Percentiles rank a stretch among this genome's conserved stretches.
These are phyloP conservation scores for Neopestalotiopsis rosae DNA, from an alignment of 2,329 filamentous ascomycete species.

Conservation along the genomic window DNA sequence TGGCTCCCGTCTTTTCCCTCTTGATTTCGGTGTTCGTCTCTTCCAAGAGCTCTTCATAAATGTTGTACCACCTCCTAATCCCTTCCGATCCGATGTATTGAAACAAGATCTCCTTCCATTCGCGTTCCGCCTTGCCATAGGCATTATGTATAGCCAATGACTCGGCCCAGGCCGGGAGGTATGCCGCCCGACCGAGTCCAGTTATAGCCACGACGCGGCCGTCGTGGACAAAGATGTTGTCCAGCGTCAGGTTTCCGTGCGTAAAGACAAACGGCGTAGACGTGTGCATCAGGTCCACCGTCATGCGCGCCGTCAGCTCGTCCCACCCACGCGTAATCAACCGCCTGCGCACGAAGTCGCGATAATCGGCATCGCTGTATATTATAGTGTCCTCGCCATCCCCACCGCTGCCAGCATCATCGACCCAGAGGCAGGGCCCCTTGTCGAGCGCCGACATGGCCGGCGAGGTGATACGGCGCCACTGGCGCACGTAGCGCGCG, in stretches of 20 bases:
- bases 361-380: constrained; percentile 25
- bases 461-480: constrained; percentile 27
- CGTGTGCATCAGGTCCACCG: constrained; percentile 29
- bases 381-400: constrained; percentile 23
- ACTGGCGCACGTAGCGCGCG: constrained; percentile 25
- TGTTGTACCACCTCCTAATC: background rate
- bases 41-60: background rate
- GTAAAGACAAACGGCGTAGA: constrained; percentile 31
- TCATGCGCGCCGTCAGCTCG: constrained; percentile 20
- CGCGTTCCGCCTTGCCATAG: background rate
- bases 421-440: constrained; percentile 23
- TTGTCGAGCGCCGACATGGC: constrained; percentile 25
- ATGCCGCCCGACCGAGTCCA: constrained; percentile 12
- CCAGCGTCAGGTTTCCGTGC: constrained; percentile 33
- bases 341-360: constrained; percentile 23
- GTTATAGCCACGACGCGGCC: constrained; percentile 5
- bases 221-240: constrained; percentile 28
- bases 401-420: constrained; percentile 26
- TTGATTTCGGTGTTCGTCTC: no score
- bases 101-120: constrained; percentile 18
- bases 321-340: constrained; percentile 21
- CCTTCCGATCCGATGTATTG: background rate
- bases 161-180: constrained; percentile 15
- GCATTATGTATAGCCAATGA: constrained; percentile 5
- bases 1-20: background rate